Percentiles rank a stretch among this genome's conserved stretches.
phyloP scores from a whole-genome alignment of 2,329 filamentous ascomycete genomes.

The Ceratocystis papillata region DNA sequence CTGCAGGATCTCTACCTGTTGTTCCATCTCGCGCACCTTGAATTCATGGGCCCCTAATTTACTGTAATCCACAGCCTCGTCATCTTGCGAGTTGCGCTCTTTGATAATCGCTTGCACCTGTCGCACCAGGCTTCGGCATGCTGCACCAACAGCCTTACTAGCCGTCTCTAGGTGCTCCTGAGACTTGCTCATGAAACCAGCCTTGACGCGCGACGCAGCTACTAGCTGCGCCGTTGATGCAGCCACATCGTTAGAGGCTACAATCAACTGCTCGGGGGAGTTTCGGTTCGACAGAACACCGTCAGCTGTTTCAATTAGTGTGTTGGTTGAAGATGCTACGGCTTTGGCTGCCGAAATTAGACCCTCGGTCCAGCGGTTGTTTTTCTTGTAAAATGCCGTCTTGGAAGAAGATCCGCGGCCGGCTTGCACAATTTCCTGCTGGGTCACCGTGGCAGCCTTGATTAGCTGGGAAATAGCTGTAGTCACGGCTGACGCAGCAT shows the following conservation, averaged over 20 bases:
- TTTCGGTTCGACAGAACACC: constrained; percentile 87
- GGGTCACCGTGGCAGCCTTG: constrained; percentile 82
- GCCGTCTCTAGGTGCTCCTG: constrained; percentile 86
- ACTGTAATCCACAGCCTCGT: constrained; percentile 76
- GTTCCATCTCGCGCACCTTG: constrained; percentile 98
- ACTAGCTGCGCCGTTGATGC: constrained; percentile 94
- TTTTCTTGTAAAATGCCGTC: constrained; percentile 98
- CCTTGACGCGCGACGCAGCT: constrained; percentile 90
- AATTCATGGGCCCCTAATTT: constrained; percentile 90
- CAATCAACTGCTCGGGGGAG: constrained; percentile 92
- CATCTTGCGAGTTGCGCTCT: constrained; percentile 68
- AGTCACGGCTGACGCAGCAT: constrained; percentile 85
- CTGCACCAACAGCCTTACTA: constrained; percentile 81
- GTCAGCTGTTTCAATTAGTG: constrained; percentile 93
- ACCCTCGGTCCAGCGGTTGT: constrained; percentile 98
- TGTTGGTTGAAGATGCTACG: constrained; percentile 86
- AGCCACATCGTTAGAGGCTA: constrained; percentile 92
- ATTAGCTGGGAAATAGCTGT: constrained; percentile 89
- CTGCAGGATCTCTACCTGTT: constrained; percentile 97
- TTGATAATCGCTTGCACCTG: constrained; percentile 94
- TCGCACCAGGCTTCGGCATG: constrained; percentile 75
- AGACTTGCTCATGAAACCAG: constrained; percentile 93
- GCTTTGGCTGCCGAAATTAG: constrained; percentile 96
- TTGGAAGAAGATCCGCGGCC: constrained; percentile 77
- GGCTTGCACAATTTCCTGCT: constrained; percentile 92